Conservation (phyloP, 352 stramenopile genomes). For the Thraustochytrium striatum region DNA sequence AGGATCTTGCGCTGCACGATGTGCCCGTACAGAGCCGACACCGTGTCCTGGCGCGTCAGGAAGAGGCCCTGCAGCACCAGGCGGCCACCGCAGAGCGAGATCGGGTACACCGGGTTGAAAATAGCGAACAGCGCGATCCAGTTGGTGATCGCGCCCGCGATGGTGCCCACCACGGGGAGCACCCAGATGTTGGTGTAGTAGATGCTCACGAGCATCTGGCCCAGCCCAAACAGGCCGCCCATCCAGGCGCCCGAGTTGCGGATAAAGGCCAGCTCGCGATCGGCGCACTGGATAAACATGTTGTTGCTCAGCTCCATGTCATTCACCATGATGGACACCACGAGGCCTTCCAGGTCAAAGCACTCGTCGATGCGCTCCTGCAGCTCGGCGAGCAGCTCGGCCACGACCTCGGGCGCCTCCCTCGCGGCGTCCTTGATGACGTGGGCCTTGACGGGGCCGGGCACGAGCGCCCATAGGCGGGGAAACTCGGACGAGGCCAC, state of each 20-base stretch:
- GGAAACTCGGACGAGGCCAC: neutral
- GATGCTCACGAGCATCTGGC: slow-evolving; percentile 52
- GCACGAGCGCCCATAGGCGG: neutral
- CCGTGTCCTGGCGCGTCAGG: slow-evolving; percentile 76
- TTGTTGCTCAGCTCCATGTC: slow-evolving; percentile 83
- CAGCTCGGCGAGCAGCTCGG: slow-evolving; percentile 73
- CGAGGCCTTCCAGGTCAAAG: slow-evolving; percentile 83
- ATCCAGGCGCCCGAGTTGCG: slow-evolving; percentile 80
- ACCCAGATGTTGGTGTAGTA: slow-evolving; percentile 55
- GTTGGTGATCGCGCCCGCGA: slow-evolving; percentile 85
- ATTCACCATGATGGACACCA: slow-evolving; percentile 79
- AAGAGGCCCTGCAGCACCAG: slow-evolving; percentile 83
- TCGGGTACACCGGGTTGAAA: slow-evolving; percentile 79
- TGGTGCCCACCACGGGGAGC: slow-evolving; percentile 78
- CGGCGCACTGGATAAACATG: slow-evolving; percentile 83
- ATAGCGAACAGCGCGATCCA: slow-evolving; percentile 86
- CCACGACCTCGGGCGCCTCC: neutral
- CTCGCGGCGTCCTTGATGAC: slow-evolving; percentile 5
- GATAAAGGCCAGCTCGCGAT: slow-evolving; percentile 82
- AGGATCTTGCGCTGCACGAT: slow-evolving; percentile 76
- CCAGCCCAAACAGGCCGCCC: slow-evolving; percentile 66
- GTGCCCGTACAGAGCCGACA: slow-evolving; percentile 76
- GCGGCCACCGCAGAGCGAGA: slow-evolving; percentile 53
- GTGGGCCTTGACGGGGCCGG: neutral
- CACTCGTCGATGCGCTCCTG: slow-evolving; percentile 84